phyloP scores from a whole-genome alignment of 2,329 filamentous ascomycete species.

The Amylocarpus encephaloides region DNA sequence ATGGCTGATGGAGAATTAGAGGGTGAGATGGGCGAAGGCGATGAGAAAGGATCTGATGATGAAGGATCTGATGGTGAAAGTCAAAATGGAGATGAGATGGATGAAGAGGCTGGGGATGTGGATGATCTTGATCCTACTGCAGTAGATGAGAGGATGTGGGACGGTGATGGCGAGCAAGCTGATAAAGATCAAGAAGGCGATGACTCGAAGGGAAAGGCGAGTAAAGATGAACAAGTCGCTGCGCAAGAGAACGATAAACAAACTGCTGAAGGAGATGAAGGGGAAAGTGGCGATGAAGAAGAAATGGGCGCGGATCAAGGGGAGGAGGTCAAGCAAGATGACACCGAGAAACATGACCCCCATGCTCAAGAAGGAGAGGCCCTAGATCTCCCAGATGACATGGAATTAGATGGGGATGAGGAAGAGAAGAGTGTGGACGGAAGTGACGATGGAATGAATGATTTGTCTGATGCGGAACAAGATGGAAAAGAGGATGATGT shows the following conservation, averaged over 20 bases:
- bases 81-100: constrained; percentile 67
- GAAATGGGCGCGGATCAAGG: constrained; percentile 56
- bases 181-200: constrained; percentile 78
- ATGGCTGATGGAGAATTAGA: constrained; percentile 91
- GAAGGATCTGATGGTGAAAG: constrained; percentile 54
- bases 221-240: constrained; percentile 46
- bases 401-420: constrained; percentile 61
- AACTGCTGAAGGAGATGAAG: constrained; percentile 43
- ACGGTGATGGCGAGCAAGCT: constrained; percentile 71
- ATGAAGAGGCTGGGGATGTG: constrained; percentile 85
- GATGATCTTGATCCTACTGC: constrained; percentile 84
- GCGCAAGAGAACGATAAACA: constrained; percentile 54
- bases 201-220: constrained; percentile 62
- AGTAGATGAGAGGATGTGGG: constrained; percentile 99
- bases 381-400: constrained; percentile 64
- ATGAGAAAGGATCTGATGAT: constrained; percentile 56
- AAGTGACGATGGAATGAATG: constrained; percentile 42
- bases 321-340: constrained; percentile 48
- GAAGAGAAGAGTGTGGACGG: constrained; percentile 40
- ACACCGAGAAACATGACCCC: constrained; percentile 58
- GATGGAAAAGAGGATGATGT: constrained; percentile 36
- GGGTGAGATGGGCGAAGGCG: constrained; percentile 68
- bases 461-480: constrained; percentile 44
- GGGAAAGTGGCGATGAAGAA: constrained; percentile 41
- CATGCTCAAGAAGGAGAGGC: constrained; percentile 61